Conservation (phyloP, 2,329 filamentous ascomycete genomes). For the Fusarium coffeatum region DNA sequence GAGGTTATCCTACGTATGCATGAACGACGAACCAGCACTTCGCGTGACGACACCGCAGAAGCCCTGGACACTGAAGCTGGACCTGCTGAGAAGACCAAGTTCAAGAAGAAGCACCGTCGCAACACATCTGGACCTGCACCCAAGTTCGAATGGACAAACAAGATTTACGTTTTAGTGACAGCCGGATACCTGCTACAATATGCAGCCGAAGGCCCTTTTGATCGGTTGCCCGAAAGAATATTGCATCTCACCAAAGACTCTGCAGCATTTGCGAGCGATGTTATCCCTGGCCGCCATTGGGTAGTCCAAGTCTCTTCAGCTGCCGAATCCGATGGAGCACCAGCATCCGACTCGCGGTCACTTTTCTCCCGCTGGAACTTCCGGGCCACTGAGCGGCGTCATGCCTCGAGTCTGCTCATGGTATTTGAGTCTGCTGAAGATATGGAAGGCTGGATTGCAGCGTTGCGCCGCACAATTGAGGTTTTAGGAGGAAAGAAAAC, state of each 20-base stretch:
- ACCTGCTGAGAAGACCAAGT: slow-evolving; percentile 49
- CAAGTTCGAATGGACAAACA: slow-evolving; percentile 74
- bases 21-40: slow-evolving; percentile 56
- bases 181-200: slow-evolving; percentile 82
- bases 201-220: slow-evolving; percentile 73
- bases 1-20: slow-evolving; percentile 75
- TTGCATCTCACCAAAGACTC: slow-evolving; percentile 79
- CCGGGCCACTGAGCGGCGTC: slow-evolving; percentile 63
- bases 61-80: slow-evolving; percentile 18
- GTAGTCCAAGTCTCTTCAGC: slow-evolving; percentile 79
- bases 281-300: slow-evolving; percentile 83
- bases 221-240: slow-evolving; percentile 79
- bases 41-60: slow-evolving; percentile 34
- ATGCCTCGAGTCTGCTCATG: slow-evolving; percentile 74
- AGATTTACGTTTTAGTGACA: slow-evolving; percentile 77
- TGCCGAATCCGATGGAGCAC: slow-evolving; percentile 67
- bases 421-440: slow-evolving; percentile 78
- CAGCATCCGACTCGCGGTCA: slow-evolving; percentile 66
- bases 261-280: slow-evolving; percentile 82
- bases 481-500: slow-evolving; percentile 74
- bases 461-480: slow-evolving; percentile 77
- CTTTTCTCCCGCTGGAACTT: slow-evolving; percentile 74
- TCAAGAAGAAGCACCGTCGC: slow-evolving; percentile 62
- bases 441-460: slow-evolving; percentile 80
- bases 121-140: slow-evolving; percentile 55